Evolutionary conservation across 169 alveolate genomes (phyloP).

Genomic region (Eimeria sp.): DNA sequence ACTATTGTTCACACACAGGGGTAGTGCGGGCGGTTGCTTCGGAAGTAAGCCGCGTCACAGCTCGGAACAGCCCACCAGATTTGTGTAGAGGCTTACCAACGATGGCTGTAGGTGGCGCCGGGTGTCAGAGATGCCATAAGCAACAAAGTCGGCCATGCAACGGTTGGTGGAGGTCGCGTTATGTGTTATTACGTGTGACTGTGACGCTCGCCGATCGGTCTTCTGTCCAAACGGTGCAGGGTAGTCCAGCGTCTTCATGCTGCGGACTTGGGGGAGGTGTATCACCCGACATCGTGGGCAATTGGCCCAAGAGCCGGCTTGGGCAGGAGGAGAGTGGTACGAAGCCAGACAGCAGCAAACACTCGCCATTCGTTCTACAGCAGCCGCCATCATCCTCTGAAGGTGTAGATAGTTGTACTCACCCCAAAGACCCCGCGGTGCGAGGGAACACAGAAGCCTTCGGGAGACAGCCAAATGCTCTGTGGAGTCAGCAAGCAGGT

Average conservation of each 20-base stretch:
- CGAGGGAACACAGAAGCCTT: neutral
- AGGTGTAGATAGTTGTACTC: neutral
- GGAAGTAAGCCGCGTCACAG: conserved; percentile 4
- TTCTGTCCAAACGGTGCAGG: neutral
- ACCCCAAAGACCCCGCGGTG: neutral
- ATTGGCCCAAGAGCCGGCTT: neutral
- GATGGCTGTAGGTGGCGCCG: conserved; percentile 43
- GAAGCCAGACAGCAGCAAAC: neutral
- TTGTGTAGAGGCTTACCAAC: conserved; percentile 1
- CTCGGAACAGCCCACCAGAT: conserved; percentile 1
- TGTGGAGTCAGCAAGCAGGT: neutral
- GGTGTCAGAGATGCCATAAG: conserved; percentile 16
- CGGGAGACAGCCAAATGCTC: neutral
- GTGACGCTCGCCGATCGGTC: conserved; percentile 4
- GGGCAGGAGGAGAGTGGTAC: neutral
- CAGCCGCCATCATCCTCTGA: neutral
- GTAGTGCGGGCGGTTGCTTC: conserved; percentile 37
- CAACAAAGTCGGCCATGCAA: conserved; percentile 23
- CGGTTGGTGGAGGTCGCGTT: conserved; percentile 57
- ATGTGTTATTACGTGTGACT: conserved; percentile 6
- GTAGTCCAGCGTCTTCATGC: neutral
- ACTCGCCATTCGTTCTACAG: neutral
- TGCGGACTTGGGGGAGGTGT: neutral
- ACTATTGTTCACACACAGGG: conserved; percentile 1
- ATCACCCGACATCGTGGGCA: neutral